Evolutionary conservation across 768 basidiomycete genomes (phyloP).

Genomic region (Terana coerulea): DNA sequence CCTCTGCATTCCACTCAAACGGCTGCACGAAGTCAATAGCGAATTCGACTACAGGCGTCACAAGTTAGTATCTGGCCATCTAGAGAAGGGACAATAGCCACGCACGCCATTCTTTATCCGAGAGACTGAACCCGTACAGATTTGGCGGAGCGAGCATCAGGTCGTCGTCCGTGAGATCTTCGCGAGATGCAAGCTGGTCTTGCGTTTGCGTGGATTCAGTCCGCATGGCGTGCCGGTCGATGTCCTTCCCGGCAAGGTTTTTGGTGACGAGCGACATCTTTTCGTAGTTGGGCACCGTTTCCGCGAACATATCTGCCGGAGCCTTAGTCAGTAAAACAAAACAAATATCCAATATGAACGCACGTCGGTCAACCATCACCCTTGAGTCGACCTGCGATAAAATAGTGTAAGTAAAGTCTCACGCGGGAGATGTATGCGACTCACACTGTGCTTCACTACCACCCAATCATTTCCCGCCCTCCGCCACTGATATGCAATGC

Average conservation of each 20-base stretch:
- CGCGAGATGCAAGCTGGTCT: background rate
- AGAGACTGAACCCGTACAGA: slow-evolving; percentile 60
- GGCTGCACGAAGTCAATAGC: slow-evolving; percentile 49
- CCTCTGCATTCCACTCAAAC: slow-evolving; percentile 36
- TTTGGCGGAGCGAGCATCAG: slow-evolving; percentile 52
- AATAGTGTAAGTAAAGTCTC: background rate
- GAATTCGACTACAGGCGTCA: slow-evolving; percentile 46
- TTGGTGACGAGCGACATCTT: slow-evolving; percentile 22
- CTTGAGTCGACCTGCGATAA: slow-evolving; percentile 45
- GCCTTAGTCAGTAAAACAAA: too few species aligned
- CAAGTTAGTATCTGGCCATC: slow-evolving; percentile 2
- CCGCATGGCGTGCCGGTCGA: slow-evolving; percentile 22
- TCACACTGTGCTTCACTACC: slow-evolving; percentile 46
- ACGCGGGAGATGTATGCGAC: background rate
- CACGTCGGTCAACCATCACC: slow-evolving; percentile 62
- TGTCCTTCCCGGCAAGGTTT: slow-evolving; percentile 21
- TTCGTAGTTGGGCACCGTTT: slow-evolving; percentile 24
- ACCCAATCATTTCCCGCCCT: slow-evolving; percentile 25
- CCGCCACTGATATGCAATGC: slow-evolving; percentile 41
- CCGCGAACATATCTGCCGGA: slow-evolving; percentile 23
- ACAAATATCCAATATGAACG: slow-evolving; percentile 8
- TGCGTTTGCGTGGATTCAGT: background rate
- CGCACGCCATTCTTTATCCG: slow-evolving; percentile 58
- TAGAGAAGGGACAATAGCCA: slow-evolving; percentile 11
- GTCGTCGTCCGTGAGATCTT: slow-evolving; percentile 48